These are phyloP conservation scores for Alternaria sp. DNA, from an alignment of 2,329 filamentous ascomycete species.

Conservation along the genomic window DNA sequence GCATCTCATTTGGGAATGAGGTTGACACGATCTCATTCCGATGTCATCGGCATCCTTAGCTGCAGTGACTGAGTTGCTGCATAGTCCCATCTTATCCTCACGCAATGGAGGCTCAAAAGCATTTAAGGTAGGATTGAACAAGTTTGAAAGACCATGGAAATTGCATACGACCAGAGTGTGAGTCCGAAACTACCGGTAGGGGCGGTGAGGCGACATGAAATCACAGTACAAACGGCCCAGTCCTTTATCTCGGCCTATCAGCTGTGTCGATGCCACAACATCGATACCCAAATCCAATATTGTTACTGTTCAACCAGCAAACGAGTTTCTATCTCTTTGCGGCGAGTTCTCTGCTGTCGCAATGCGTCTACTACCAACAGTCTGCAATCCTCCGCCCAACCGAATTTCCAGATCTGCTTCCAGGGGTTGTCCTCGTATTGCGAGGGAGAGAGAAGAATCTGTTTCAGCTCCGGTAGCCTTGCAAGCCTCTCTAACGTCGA, in stretches of 20 bases:
- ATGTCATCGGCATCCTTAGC: not conserved
- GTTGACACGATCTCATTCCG: not conserved
- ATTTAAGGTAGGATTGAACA: not conserved
- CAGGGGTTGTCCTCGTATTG: not conserved
- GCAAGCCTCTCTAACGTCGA: not conserved
- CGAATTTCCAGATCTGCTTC: not conserved
- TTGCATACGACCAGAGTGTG: not conserved
- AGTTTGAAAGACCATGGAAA: not conserved
- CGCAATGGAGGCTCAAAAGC: not conserved
- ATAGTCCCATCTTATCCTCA: not conserved
- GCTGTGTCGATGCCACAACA: not conserved
- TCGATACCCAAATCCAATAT: too few species aligned
- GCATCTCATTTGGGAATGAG: not conserved
- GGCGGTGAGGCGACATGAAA: not conserved
- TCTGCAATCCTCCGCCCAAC: not conserved
- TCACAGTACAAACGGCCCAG: not conserved
- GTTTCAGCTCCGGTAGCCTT: not conserved
- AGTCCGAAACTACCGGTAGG: not conserved
- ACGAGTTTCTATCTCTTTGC: not conserved
- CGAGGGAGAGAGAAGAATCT: not conserved
- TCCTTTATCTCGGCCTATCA: not conserved
- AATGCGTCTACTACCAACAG: not conserved
- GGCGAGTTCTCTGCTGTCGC: not conserved
- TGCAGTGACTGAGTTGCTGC: not conserved
- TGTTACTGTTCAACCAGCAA: not conserved